Evolutionary conservation across 1,284 basidiomycete genomes (phyloP).

Genomic region (Papiliotrema flavescens): DNA sequence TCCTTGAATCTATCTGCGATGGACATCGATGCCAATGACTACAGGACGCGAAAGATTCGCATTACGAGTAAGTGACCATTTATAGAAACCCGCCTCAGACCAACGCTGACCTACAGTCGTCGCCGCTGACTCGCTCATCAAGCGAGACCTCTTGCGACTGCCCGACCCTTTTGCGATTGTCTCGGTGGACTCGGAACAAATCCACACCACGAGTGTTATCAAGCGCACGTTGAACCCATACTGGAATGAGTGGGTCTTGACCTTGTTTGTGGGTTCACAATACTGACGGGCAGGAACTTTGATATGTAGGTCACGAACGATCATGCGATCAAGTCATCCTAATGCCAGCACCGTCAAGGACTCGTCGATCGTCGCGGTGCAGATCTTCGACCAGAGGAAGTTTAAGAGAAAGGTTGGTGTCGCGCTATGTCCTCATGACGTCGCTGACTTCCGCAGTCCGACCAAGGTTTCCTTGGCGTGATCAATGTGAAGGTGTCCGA

Average conservation of each 20-base stretch:
- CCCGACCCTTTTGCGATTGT: slow-evolving; percentile 94
- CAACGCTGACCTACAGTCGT: slow-evolving; percentile 58
- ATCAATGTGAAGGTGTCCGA: slow-evolving; percentile 87
- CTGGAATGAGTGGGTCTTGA: slow-evolving; percentile 67
- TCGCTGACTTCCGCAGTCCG: slow-evolving; percentile 39
- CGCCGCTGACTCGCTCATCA: slow-evolving; percentile 80
- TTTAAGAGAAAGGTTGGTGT: slow-evolving; percentile 70
- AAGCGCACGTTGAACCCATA: slow-evolving; percentile 88
- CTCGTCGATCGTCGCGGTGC: slow-evolving; percentile 84
- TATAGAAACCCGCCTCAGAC: neutral
- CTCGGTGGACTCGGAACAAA: slow-evolving; percentile 91
- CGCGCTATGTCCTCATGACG: neutral
- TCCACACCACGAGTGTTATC: slow-evolving; percentile 83
- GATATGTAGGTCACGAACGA: slow-evolving; percentile 61
- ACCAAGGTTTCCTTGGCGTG: slow-evolving; percentile 91
- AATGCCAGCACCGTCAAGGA: slow-evolving; percentile 72
- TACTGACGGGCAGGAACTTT: slow-evolving; percentile 56
- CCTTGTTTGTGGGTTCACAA: neutral
- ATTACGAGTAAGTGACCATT: slow-evolving; percentile 25
- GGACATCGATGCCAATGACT: neutral
- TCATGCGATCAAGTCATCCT: neutral
- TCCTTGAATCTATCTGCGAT: neutral
- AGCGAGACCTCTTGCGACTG: slow-evolving; percentile 84
- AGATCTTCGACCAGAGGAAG: slow-evolving; percentile 96
- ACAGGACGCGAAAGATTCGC: slow-evolving; percentile 28